These are phyloP conservation scores for Scheffersomyces stambukii DNA, from an alignment of 1,139 yeast genomes.

Conservation along the genomic window DNA sequence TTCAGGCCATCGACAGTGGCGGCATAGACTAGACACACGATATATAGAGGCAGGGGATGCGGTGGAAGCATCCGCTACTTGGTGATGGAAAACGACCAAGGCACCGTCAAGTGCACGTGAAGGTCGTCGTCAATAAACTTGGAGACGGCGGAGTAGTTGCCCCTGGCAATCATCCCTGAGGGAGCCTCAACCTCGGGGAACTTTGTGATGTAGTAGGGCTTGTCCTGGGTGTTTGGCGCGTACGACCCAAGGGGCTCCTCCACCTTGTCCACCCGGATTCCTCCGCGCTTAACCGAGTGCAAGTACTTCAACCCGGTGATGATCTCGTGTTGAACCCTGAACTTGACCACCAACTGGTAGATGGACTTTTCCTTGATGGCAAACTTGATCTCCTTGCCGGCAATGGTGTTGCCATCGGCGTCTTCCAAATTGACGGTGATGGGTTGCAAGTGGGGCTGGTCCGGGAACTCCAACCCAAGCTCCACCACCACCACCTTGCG, in stretches of 20 bases:
- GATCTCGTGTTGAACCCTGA: conserved; percentile 86
- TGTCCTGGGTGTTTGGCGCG: conserved; percentile 83
- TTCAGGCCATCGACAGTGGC: no score
- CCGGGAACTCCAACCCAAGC: conserved; percentile 63
- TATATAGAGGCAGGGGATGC: no score
- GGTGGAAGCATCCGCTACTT: no score
- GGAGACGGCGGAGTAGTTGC: conserved; percentile 74
- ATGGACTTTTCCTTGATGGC: conserved; percentile 74
- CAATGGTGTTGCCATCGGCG: conserved; percentile 41
- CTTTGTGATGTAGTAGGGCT: conserved; percentile 74
- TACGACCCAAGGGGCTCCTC: conserved; percentile 90
- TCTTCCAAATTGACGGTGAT: conserved; percentile 63
- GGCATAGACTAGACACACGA: no score
- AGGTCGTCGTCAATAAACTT: conserved; percentile 89
- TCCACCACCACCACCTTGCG: conserved; percentile 78
- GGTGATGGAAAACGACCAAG: conserved; percentile 83
- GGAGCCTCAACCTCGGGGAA: conserved; percentile 93
- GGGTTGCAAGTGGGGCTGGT: conserved; percentile 54
- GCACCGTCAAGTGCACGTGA: conserved; percentile 64
- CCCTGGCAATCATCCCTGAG: conserved; percentile 83
- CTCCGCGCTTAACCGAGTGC: conserved; percentile 81
- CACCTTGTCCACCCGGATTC: conserved; percentile 79
- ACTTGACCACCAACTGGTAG: conserved; percentile 70
- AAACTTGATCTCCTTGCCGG: conserved; percentile 54
- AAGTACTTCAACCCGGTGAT: conserved; percentile 87